These are phyloP conservation scores for Plasmodium fragile DNA, from an alignment of 169 alveolate species.

Conservation along the genomic window DNA sequence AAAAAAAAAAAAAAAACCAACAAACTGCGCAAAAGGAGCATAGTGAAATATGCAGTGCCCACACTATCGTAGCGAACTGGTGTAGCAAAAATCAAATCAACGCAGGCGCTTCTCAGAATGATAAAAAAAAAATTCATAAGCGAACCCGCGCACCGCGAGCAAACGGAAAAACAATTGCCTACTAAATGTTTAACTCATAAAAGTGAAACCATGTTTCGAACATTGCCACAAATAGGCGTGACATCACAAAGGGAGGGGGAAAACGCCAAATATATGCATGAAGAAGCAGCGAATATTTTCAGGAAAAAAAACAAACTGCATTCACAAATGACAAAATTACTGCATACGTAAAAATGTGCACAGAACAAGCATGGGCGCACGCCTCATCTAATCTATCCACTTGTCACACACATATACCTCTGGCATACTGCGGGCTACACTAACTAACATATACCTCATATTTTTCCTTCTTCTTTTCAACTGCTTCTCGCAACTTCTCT, in stretches of 20 bases:
- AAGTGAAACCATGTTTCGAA: not conserved
- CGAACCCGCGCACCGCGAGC: not conserved
- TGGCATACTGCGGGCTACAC: not conserved
- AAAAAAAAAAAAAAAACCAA: slow-evolving; percentile 2
- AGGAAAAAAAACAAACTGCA: not conserved
- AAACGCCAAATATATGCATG: not conserved
- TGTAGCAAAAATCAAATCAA: not conserved
- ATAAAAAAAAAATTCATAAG: not conserved
- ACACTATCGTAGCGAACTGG: not conserved
- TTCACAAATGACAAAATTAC: not conserved
- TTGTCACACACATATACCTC: not conserved
- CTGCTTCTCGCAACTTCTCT: slow-evolving; percentile 22
- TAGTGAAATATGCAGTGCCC: not conserved
- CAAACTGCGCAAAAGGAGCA: not conserved
- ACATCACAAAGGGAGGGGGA: not conserved
- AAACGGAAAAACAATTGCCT: not conserved
- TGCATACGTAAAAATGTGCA: slow-evolving; percentile 3
- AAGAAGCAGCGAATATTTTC: not conserved
- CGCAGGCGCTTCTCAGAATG: not conserved
- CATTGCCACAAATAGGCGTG: not conserved
- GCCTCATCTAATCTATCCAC: not conserved
- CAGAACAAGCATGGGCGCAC: not conserved
- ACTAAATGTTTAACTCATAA: not conserved
- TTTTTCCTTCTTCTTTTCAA: slow-evolving; percentile 67
- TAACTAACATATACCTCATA: slow-evolving; percentile 8